Conservation (phyloP, 2,329 filamentous ascomycete species). For the Bretziella fagacearum region DNA sequence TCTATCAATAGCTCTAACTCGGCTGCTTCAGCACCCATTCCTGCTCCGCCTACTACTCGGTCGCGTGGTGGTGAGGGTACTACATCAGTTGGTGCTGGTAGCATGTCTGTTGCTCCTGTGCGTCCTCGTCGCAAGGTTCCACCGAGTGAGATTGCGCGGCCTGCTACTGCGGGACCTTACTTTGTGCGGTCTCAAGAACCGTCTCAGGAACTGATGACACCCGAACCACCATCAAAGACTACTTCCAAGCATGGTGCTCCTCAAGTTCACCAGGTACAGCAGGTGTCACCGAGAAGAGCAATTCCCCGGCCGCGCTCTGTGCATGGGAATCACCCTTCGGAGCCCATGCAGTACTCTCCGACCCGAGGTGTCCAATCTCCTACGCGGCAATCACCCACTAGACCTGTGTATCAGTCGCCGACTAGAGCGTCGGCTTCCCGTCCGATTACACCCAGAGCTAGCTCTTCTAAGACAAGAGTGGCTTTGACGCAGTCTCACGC, state of each 20-base stretch:
- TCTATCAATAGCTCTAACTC: constrained; percentile 23
- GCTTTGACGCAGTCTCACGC: constrained; percentile 4
- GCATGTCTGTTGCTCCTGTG: constrained; percentile 47
- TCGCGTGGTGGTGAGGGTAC: constrained; percentile 23
- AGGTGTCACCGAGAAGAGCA: constrained; percentile 36
- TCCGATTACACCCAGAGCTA: constrained; percentile 10
- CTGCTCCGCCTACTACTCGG: constrained; percentile 18
- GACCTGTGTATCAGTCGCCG: constrained; percentile 3
- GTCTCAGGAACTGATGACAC: constrained; percentile 20
- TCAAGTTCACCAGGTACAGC: constrained; percentile 23
- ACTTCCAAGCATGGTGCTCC: constrained; percentile 23
- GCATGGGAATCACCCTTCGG: constrained; percentile 10
- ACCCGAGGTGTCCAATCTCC: constrained; percentile 3
- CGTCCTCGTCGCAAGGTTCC: constrained; percentile 41
- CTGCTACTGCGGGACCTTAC: constrained; percentile 49
- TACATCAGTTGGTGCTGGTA: constrained; percentile 32
- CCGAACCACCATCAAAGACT: constrained; percentile 28
- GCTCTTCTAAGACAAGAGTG: constrained; percentile 9
- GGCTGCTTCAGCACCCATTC: constrained; percentile 17
- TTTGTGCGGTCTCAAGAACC: constrained; percentile 39
- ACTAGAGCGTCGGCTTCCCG: constrained; percentile 6
- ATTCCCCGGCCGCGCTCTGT: constrained; percentile 24
- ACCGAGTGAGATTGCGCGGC: constrained; percentile 34
- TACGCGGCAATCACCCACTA: constrained; percentile 6
- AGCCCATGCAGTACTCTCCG: constrained; percentile 10